These are phyloP conservation scores for Hepatocystis sp. DNA, from an alignment of 169 alveolate species.

Conservation along the genomic window DNA sequence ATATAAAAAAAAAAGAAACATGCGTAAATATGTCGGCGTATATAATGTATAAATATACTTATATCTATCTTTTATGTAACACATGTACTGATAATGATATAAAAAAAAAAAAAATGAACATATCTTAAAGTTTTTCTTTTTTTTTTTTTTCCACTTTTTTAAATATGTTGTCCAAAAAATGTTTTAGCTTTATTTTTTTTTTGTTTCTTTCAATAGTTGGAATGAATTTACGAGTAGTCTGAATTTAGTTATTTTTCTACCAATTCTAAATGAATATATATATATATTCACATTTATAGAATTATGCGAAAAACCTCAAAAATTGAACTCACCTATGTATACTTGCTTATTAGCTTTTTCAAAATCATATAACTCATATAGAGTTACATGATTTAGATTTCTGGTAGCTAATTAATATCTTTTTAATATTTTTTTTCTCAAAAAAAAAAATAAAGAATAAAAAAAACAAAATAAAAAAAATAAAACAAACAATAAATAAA, in stretches of 20 bases:
- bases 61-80: too few relatives aligned
- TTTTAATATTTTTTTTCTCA: slow-evolving; percentile 73
- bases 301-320: slow-evolving; percentile 68
- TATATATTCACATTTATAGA: slow-evolving; percentile 2
- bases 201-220: slow-evolving; percentile 7
- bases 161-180: too few relatives aligned
- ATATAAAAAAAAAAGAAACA: too few relatives aligned
- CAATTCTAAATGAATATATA: background rate
- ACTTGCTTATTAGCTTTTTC: slow-evolving; percentile 79
- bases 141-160: too few relatives aligned
- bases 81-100: too few relatives aligned
- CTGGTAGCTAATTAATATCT: slow-evolving; percentile 77
- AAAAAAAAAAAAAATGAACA: too few relatives aligned
- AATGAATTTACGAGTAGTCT: slow-evolving; percentile 78
- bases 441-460: slow-evolving; percentile 51
- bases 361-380: slow-evolving; percentile 18
- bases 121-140: too few relatives aligned
- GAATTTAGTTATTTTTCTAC: slow-evolving; percentile 74
- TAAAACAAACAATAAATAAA: background rate
- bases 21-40: too few relatives aligned
- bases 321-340: slow-evolving; percentile 77
- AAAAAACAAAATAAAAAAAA: slow-evolving; percentile 10
- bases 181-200: too few relatives aligned
- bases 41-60: too few relatives aligned
- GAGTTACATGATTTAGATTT: slow-evolving; percentile 47